A percentile compares a stretch with the other conserved stretches of the same genome.
phyloP scores from a whole-genome alignment of 306 rosid species.

The Prunus mume region DNA sequence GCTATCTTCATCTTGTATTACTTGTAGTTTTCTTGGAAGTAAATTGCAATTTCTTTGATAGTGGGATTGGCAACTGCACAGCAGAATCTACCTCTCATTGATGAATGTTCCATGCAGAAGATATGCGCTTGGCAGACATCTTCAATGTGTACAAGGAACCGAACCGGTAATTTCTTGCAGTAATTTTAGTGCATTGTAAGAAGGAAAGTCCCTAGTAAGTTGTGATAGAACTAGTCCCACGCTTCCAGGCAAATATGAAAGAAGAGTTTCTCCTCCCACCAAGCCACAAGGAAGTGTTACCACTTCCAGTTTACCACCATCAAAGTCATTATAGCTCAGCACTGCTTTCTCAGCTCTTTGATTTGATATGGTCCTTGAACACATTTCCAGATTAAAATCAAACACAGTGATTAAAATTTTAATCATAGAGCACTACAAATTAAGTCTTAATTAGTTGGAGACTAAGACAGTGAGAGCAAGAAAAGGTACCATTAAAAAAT shows the following conservation, averaged over 20 bases:
- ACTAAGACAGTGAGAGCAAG: background rate
- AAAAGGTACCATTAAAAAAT: constrained; percentile 5
- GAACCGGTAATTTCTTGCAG: constrained; percentile 35
- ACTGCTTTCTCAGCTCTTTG: constrained; percentile 45
- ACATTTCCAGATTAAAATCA: background rate
- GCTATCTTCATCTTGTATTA: constrained; percentile 5
- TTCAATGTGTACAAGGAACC: constrained; percentile 39
- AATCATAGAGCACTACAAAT: too few species aligned
- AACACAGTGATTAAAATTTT: background rate
- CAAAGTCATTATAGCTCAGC: constrained; percentile 20
- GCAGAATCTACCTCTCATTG: constrained; percentile 43
- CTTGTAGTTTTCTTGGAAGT: constrained; percentile 14
- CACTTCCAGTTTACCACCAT: constrained; percentile 35
- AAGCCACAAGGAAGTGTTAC: constrained; percentile 43
- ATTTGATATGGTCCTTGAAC: constrained; percentile 27
- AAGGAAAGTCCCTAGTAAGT: constrained; percentile 8
- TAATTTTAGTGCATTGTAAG: constrained; percentile 2
- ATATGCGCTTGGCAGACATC: constrained; percentile 52
- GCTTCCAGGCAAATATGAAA: background rate
- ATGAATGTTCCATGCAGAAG: constrained; percentile 38
- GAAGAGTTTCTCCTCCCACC: constrained; percentile 63
- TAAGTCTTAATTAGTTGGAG: too few species aligned
- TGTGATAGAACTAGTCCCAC: constrained; percentile 21
- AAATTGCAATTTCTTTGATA: constrained; percentile 16
- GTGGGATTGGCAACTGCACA: constrained; percentile 23